Base-by-base conservation (phyloP, 2,329 filamentous ascomycete genomes). In the Pseudomassariella vexata region DNA sequence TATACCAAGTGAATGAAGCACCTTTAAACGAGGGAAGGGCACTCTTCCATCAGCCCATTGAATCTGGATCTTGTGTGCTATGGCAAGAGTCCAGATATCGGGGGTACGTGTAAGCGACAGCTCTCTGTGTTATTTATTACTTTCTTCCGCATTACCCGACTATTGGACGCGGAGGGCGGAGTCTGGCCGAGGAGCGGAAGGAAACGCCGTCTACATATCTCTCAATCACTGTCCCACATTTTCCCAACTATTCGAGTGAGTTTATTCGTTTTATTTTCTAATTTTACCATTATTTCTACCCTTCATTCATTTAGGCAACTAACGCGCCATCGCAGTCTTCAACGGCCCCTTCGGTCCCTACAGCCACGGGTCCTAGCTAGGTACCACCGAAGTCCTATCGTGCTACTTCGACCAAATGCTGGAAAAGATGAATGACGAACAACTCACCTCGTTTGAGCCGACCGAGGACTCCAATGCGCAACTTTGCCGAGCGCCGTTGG, bases 361-460 rank as follows among this genome's bases (percentile, higher is more conserved):
- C 22, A 48, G 45, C 12, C 46, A 52, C 24, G 48, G 50, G 1
- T 45, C 40, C n/a, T 40, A 51, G 16, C 39, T 49, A 3, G 44
- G 45, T 10, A 45, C 42, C 36, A 52, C 42, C n/a, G 49, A 53
- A 35, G 37, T 41, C 0, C 40, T 42, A 5, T 36, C 39, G 5
- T 17, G 54, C 32, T 32, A 58, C 48, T 27, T 61, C 36, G 43
- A 50, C 49, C 42, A 55, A 42, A 40, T 49, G 40, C 34, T 61
- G 18, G 31, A 29, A 17, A 50, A 54, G 34, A 41, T 52, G 40
- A 47, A 41, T 2, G 39, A 44, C 9, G 49, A 50, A 14, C 44
- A 46, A 6, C 32, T 52, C 5, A 30, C 35, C 5, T 44, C 48
- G 5, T 47, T 52, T 19, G 41, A 35, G 0, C 47, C 47, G 1